A percentile compares a stretch with the other conserved stretches of the same genome.
phyloP scores from a whole-genome alignment of 2,329 filamentous ascomycete species.

The Diaporthe vexans region DNA sequence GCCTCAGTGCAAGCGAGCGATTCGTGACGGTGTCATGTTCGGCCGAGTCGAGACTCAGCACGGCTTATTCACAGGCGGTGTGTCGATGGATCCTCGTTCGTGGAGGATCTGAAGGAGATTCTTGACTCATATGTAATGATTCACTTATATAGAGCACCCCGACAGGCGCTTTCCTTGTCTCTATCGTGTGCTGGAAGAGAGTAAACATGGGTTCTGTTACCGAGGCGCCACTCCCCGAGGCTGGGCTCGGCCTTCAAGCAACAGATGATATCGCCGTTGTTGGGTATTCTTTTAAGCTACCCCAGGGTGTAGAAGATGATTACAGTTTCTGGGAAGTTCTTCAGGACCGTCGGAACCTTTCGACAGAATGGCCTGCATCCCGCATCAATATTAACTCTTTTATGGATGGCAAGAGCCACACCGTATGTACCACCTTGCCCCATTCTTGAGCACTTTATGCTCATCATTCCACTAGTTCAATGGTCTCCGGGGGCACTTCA shows the following conservation, averaged over 20 bases:
- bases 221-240: background rate
- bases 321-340: constrained; percentile 53
- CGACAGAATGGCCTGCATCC: constrained; percentile 51
- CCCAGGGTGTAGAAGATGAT: constrained; percentile 51
- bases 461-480: constrained; percentile 8
- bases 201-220: background rate
- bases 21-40: constrained; percentile 2
- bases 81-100: constrained; percentile 11
- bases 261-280: constrained; percentile 49
- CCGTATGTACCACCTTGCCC: background rate
- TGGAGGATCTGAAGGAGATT: constrained; percentile 7
- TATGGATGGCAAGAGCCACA: constrained; percentile 25
- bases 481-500: constrained; percentile 48
- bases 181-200: background rate
- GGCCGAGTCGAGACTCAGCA: constrained; percentile 16
- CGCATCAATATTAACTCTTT: constrained; percentile 50
- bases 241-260: background rate
- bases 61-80: constrained; percentile 21
- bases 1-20: background rate
- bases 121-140: constrained; percentile 42
- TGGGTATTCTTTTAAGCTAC: constrained; percentile 55
- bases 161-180: background rate
- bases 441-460: background rate
- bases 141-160: background rate
- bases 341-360: constrained; percentile 48